Conservation (phyloP, 1,284 basidiomycete genomes). For the Agaricales sp. region DNA sequence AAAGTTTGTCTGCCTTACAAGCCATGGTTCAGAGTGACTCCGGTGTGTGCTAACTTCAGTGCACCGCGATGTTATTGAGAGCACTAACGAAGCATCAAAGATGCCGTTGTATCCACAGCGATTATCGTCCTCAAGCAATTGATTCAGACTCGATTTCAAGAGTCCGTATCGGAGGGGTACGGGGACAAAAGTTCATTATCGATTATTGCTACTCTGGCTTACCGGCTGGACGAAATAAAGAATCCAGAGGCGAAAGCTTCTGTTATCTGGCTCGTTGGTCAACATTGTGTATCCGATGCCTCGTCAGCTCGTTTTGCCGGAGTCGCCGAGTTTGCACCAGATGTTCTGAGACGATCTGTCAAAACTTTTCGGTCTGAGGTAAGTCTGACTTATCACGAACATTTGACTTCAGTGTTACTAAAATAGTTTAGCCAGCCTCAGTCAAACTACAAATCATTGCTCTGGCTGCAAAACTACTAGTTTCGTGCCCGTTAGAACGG, state of each 20-base stretch:
- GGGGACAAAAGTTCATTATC: constrained; percentile 47
- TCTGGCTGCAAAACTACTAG: constrained; percentile 74
- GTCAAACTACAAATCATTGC: constrained; percentile 80
- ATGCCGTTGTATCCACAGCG: constrained; percentile 63
- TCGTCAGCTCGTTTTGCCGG: constrained; percentile 19
- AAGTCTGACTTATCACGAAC: constrained; percentile 4
- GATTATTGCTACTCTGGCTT: constrained; percentile 69
- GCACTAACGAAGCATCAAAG: no score
- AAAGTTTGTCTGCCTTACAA: constrained; percentile 70
- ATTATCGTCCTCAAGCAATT: constrained; percentile 80
- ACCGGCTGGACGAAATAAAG: constrained; percentile 66
- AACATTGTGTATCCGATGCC: constrained; percentile 47
- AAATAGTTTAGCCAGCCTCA: constrained; percentile 41
- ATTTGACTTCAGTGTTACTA: constrained; percentile 1
- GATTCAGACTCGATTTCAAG: constrained; percentile 57
- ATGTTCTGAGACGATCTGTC: constrained; percentile 69
- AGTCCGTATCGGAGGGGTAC: constrained; percentile 25
- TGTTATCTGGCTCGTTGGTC: constrained; percentile 85
- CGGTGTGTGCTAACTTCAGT: no score
- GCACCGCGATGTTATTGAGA: no score
- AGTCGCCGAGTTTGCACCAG: constrained; percentile 70
- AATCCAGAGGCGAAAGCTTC: constrained; percentile 76
- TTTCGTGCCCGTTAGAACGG: constrained; percentile 50
- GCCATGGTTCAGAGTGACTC: constrained; percentile 66
- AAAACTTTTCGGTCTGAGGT: constrained; percentile 72